Percentiles rank a stretch among this genome's conserved stretches.
Conservation (phyloP, 352 stramenopile genomes). For the Pythium guiyangense region DNA sequence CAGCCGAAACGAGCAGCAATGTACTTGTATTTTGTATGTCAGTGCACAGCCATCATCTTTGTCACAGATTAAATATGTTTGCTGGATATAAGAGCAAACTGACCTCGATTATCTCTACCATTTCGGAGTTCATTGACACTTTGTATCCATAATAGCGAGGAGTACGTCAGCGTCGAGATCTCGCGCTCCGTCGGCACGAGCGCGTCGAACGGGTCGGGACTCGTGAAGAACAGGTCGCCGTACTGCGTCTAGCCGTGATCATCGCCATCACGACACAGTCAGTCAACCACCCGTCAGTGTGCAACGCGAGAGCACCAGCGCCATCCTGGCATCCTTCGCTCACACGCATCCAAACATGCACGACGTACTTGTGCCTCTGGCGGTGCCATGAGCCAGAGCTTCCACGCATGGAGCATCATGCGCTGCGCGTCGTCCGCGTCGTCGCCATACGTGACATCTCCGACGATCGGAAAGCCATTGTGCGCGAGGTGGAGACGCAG, state of each 20-base stretch:
- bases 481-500: slow-evolving; percentile 76
- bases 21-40: no score
- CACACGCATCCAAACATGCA: not conserved
- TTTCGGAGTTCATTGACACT: no score
- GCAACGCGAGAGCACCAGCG: not conserved
- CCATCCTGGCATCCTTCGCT: not conserved
- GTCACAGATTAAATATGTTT: no score
- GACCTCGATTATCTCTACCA: no score
- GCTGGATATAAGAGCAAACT: no score
- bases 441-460: slow-evolving; percentile 71
- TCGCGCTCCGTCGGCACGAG: slow-evolving; percentile 50
- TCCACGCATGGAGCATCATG: slow-evolving; percentile 87
- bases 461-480: slow-evolving; percentile 69
- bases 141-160: no score
- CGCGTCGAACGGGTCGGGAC: slow-evolving; percentile 55
- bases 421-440: slow-evolving; percentile 53
- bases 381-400: slow-evolving; percentile 60
- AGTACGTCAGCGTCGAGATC: slow-evolving; percentile 65
- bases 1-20: no score
- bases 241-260: slow-evolving; percentile 32
- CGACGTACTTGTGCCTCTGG: slow-evolving; percentile 30
- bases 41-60: no score
- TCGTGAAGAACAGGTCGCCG: slow-evolving; percentile 61
- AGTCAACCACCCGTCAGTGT: not conserved
- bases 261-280: not conserved